Percentiles rank a stretch among this genome's conserved stretches.
Conservation (phyloP, 805 yeast genomes). For the Candida arabinofermentans region DNA sequence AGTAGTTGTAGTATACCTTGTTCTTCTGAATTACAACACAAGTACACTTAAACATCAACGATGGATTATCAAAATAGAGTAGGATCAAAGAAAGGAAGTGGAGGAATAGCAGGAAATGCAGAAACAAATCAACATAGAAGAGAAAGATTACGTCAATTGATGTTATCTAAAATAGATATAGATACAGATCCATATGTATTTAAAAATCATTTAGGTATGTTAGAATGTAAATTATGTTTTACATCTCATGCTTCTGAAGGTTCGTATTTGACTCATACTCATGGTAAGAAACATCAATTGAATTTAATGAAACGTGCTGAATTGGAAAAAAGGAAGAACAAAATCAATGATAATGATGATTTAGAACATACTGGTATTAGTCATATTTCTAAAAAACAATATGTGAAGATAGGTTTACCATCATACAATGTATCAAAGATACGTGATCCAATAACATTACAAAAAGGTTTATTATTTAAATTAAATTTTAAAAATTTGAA, state of each 20-base stretch:
- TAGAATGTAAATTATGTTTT: slow-evolving; percentile 81
- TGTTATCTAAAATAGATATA: slow-evolving; percentile 45
- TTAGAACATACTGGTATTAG: slow-evolving; percentile 30
- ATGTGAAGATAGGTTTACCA: slow-evolving; percentile 70
- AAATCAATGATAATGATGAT: slow-evolving; percentile 11
- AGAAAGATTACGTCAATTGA: slow-evolving; percentile 62
- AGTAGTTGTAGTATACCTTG: too few relatives aligned
- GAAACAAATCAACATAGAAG: slow-evolving; percentile 67
- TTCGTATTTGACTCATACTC: slow-evolving; percentile 78
- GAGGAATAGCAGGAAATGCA: slow-evolving; percentile 77
- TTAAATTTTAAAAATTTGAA: slow-evolving; percentile 51
- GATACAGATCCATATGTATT: slow-evolving; percentile 80
- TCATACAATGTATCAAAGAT: slow-evolving; percentile 64
- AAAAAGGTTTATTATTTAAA: slow-evolving; percentile 63
- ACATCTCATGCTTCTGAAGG: slow-evolving; percentile 80
- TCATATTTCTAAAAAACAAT: slow-evolving; percentile 42
- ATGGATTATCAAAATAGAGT: slow-evolving; percentile 92
- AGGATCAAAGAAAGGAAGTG: slow-evolving; percentile 87
- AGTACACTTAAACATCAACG: not conserved
- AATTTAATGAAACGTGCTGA: slow-evolving; percentile 63
- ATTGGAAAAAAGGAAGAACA: slow-evolving; percentile 25
- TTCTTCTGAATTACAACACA: not conserved
- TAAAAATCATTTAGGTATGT: slow-evolving; percentile 75
- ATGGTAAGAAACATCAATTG: slow-evolving; percentile 78
- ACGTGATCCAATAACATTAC: slow-evolving; percentile 53